phyloP scores from a whole-genome alignment of 352 stramenopile genomes.

The Globisporangium spiculum region DNA sequence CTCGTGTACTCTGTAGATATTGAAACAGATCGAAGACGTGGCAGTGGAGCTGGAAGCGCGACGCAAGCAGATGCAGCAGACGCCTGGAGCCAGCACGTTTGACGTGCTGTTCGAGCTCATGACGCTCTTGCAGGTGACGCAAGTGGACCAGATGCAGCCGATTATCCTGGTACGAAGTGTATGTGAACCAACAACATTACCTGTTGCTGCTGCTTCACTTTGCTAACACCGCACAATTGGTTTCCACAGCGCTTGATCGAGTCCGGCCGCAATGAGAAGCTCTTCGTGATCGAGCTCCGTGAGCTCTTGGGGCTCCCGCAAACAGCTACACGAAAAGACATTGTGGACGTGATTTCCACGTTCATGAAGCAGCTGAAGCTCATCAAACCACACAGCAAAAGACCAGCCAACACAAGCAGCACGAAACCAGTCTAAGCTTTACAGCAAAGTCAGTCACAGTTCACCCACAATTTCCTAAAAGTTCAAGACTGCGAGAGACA shows the following conservation, averaged over 20 bases:
- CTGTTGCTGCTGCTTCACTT: not conserved
- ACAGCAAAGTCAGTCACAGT: not conserved
- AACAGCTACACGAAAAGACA: not conserved
- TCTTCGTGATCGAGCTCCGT: conserved; percentile 14
- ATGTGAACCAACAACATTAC: not conserved
- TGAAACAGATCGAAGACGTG: conserved; percentile 8
- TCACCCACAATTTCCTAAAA: too few species aligned
- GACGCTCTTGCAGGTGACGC: conserved; percentile 10
- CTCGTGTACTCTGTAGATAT: not conserved
- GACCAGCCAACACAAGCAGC: not conserved
- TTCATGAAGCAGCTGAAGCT: conserved; percentile 9
- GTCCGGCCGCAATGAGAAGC: conserved; percentile 5
- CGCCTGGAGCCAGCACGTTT: not conserved
- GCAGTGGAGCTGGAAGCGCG: conserved; percentile 8
- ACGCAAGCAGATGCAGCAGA: conserved; percentile 13
- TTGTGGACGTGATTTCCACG: not conserved
- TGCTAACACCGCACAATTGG: not conserved
- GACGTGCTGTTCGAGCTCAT: conserved; percentile 19
- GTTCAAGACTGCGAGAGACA: too few species aligned
- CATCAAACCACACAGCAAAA: not conserved
- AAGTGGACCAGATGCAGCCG: conserved; percentile 11
- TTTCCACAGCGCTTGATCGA: conserved; percentile 11
- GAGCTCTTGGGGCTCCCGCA: conserved; percentile 12
- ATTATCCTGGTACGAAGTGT: conserved; percentile 10
- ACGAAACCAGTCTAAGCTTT: not conserved